Percentiles rank a stretch among this genome's conserved stretches.
phyloP scores from a whole-genome alignment of 805 yeast species.

The Tetrapisispora arboricola region DNA sequence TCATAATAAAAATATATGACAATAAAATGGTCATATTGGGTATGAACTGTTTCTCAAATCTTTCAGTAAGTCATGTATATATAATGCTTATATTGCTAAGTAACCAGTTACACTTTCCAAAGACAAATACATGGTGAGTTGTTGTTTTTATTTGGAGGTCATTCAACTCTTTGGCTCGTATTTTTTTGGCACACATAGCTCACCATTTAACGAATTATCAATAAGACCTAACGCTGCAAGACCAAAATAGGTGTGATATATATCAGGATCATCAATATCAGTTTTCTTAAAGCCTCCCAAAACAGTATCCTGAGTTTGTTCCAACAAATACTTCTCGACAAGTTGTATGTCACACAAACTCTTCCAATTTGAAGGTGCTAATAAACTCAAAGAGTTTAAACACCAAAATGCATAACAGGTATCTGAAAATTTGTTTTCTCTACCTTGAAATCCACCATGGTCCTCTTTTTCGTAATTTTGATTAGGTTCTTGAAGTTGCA shows the following conservation, averaged over 20 bases:
- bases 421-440: constrained; percentile 76
- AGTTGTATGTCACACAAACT: constrained; percentile 11
- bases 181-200: constrained; percentile 20
- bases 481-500: constrained; percentile 18
- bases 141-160: too few species aligned
- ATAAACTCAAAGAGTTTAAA: constrained; percentile 43
- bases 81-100: too few species aligned
- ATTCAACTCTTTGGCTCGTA: too few species aligned
- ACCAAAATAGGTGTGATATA: constrained; percentile 57
- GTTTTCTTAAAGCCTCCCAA: constrained; percentile 74
- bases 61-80: too few species aligned
- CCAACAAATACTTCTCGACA: constrained; percentile 37
- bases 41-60: too few species aligned
- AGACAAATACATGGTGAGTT: too few species aligned
- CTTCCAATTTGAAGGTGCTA: constrained; percentile 23
- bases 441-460: constrained; percentile 75
- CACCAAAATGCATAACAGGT: constrained; percentile 88
- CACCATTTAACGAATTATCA: constrained; percentile 23
- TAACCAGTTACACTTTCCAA: too few species aligned
- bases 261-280: constrained; percentile 56
- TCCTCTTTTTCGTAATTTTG: constrained; percentile 38
- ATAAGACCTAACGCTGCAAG: constrained; percentile 41
- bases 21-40: too few species aligned
- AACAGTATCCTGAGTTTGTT: constrained; percentile 46
- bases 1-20: too few species aligned